phyloP scores from a whole-genome alignment of 129 eudicot species.

The Lactuca saligna region DNA sequence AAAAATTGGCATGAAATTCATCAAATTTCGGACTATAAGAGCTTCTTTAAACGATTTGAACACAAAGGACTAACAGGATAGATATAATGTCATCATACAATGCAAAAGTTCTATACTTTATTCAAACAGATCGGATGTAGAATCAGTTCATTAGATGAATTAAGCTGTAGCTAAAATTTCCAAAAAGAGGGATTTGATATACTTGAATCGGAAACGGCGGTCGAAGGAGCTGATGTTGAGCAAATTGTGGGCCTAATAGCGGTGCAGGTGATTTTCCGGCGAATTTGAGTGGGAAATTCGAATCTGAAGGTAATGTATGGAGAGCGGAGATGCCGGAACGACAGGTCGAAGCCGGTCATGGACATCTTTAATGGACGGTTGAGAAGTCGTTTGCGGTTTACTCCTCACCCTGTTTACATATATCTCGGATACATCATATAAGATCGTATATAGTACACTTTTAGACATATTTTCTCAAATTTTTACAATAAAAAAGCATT shows the following conservation, averaged over 20 bases:
- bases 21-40: not conserved
- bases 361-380: slow-evolving; percentile 45
- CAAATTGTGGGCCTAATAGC: slow-evolving; percentile 5
- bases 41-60: not conserved
- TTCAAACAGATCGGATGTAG: not conserved
- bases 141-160: slow-evolving; percentile 2
- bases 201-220: slow-evolving; percentile 27
- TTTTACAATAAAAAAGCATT: too few species aligned
- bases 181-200: not conserved
- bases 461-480: too few species aligned
- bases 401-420: not conserved
- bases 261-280: slow-evolving; percentile 27
- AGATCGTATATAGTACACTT: too few species aligned
- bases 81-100: slow-evolving; percentile 3
- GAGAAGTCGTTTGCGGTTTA: slow-evolving; percentile 26
- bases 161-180: not conserved
- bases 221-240: slow-evolving; percentile 24
- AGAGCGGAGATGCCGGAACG: slow-evolving; percentile 20
- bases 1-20: not conserved
- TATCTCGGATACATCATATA: not conserved
- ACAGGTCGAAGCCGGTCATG: slow-evolving; percentile 24
- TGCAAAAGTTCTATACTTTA: not conserved
- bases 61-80: not conserved
- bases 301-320: slow-evolving; percentile 9
- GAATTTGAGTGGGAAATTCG: slow-evolving; percentile 27